These are phyloP conservation scores for Lentinula aciculospora DNA, from an alignment of 768 basidiomycete species.

Conservation along the genomic window DNA sequence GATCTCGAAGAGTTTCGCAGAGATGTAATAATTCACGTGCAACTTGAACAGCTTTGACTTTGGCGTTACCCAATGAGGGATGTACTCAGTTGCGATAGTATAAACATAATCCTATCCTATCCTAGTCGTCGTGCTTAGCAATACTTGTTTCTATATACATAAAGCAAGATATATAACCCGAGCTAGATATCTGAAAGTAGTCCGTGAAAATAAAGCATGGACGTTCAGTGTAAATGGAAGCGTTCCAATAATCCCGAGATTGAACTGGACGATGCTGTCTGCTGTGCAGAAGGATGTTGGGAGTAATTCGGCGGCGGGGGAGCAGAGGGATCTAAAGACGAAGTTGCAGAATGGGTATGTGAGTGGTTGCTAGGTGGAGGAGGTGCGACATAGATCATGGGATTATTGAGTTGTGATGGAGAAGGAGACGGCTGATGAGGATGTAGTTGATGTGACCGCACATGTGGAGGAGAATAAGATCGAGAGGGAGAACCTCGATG, in stretches of 20 bases:
- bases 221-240: background rate
- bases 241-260: background rate
- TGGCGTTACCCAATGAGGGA: background rate
- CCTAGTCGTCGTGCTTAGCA: too few species aligned
- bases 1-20: background rate
- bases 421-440: constrained; percentile 34
- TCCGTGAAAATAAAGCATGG: too few species aligned
- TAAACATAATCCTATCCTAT: too few species aligned
- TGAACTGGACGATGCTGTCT: background rate
- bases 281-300: background rate
- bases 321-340: background rate
- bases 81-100: too few species aligned
- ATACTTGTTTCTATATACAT: too few species aligned
- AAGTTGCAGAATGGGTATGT: background rate
- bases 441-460: constrained; percentile 26
- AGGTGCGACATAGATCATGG: constrained; percentile 30
- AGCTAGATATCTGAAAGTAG: background rate
- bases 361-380: constrained; percentile 16
- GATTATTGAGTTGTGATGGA: constrained; percentile 36
- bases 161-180: too few species aligned
- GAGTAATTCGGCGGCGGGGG: background rate
- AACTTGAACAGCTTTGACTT: background rate
- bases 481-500: constrained; percentile 14
- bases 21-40: background rate
- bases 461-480: constrained; percentile 12